Base-by-base conservation (phyloP, 2,329 filamentous ascomycete genomes). In the Grosmannia huntii region DNA sequence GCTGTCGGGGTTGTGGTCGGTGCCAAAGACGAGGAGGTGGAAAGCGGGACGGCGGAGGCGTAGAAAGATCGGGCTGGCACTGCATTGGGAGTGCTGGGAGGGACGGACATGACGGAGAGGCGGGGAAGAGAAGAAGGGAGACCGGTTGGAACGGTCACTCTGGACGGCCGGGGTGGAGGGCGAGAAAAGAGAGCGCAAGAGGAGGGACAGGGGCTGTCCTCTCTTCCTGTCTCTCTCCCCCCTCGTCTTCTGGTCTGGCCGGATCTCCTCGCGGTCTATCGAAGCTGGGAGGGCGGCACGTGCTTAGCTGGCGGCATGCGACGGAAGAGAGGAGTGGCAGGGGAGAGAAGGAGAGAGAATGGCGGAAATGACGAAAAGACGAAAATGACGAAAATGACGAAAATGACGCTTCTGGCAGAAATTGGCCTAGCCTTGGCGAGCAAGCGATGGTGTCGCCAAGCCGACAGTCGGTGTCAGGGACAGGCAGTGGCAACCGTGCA, bases 1-100 rank as follows among this genome's bases (percentile, higher is more conserved):
- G 59, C 55, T 4, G 54, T 36, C 7, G 62, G 53, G 3, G 55
- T 48, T 5, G 11, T 59, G 55, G 6, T 52, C 54, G 56, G 23
- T 5, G 12, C 4, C 5, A 14, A 16, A 27, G 27, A 27, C 36
- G 36, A 14, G 14, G 33, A 14, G 10, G 33, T 36, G 33, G 36
- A 38, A 16, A 16, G 12, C 36, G 36, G 36, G 12, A 38, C 14
- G 14, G 36, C 14, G 12, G 33, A 23, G 11, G 44, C 4, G 46
- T 21, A 36, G 10, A 19, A 21, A 46, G 14, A 11, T 1, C 25
- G 49, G 23, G 31, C 25, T 4, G 44, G 16, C 25, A 48, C 9
- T 46, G n/a, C 41, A 27, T 19, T 5, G 23, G 46, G 21, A 3
- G 25, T 51, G 14, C 31, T 54, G 52, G 31, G 31, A n/a, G 14